A percentile compares a stretch with the other conserved stretches of the same genome.
Evolutionary conservation across 805 yeast genomes (phyloP).

Genomic region (Cyberlindnera maclurae): DNA sequence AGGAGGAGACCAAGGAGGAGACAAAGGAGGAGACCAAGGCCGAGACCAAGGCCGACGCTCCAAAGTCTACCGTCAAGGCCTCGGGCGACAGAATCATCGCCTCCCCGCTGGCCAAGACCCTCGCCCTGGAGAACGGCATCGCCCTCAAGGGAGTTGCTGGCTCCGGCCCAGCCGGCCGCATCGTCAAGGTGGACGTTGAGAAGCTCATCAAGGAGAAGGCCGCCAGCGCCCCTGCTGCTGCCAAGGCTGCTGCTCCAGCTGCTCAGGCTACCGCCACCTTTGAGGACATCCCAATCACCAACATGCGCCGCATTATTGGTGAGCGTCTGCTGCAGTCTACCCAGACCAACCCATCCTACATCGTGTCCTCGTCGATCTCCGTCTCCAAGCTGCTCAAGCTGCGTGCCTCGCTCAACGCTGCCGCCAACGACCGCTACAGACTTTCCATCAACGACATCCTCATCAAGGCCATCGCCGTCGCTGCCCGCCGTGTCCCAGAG

Average conservation of each 20-base stretch:
- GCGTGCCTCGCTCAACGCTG: slow-evolving; percentile 80
- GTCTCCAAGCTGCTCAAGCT: slow-evolving; percentile 88
- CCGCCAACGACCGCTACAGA: slow-evolving; percentile 81
- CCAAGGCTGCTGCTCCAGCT: slow-evolving; percentile 32
- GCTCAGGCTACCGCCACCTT: slow-evolving; percentile 48
- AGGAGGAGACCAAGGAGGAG: slow-evolving; percentile 19
- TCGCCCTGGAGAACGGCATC: slow-evolving; percentile 90
- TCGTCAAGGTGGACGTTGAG: slow-evolving; percentile 87
- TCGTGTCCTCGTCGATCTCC: slow-evolving; percentile 79
- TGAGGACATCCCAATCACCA: slow-evolving; percentile 79
- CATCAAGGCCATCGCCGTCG: slow-evolving; percentile 90
- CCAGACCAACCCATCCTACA: slow-evolving; percentile 83
- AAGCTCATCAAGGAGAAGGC: slow-evolving; percentile 43
- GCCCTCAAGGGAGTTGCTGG: slow-evolving; percentile 81
- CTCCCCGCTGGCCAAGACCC: slow-evolving; percentile 88
- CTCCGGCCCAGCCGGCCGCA: slow-evolving; percentile 93
- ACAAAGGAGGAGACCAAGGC: slow-evolving; percentile 23
- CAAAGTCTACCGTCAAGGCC: slow-evolving; percentile 23
- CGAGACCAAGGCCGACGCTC: slow-evolving; percentile 25
- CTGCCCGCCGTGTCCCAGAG: slow-evolving; percentile 84
- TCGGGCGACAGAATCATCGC: slow-evolving; percentile 75
- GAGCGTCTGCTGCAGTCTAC: slow-evolving; percentile 81
- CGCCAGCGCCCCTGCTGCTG: slow-evolving; percentile 33
- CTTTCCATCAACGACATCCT: slow-evolving; percentile 91
- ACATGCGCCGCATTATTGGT: slow-evolving; percentile 93